Evolutionary conservation across 805 yeast genomes (phyloP).

Genomic region (Sugiyamaella lignohabitans): DNA sequence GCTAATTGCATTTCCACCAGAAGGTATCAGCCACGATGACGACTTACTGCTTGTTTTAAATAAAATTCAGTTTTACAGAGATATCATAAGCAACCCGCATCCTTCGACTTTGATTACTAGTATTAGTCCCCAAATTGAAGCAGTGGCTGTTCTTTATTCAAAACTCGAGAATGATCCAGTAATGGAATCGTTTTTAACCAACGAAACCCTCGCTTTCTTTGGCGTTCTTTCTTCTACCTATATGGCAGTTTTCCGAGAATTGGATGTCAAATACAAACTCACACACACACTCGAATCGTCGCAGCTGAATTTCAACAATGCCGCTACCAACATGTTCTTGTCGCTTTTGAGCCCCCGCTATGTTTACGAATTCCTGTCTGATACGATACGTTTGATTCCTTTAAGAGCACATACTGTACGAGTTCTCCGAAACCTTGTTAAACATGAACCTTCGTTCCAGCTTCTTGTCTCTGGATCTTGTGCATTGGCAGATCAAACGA

Average conservation of each 20-base stretch:
- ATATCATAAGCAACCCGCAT: constrained; percentile 21
- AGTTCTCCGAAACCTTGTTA: constrained; percentile 26
- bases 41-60: constrained; percentile 31
- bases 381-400: constrained; percentile 19
- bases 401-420: constrained; percentile 24
- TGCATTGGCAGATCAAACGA: background rate
- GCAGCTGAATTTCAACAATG: constrained; percentile 1
- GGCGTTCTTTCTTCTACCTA: constrained; percentile 25
- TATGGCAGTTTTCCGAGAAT: constrained; percentile 20
- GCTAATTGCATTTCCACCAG: constrained; percentile 23
- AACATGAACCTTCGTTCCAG: constrained; percentile 19
- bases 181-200: constrained; percentile 19
- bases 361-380: constrained; percentile 19
- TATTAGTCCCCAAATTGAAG: constrained; percentile 14
- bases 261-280: constrained; percentile 24
- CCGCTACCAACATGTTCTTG: constrained; percentile 23
- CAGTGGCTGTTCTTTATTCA: constrained; percentile 22
- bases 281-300: constrained; percentile 7
- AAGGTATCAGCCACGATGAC: constrained; percentile 22
- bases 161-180: constrained; percentile 7
- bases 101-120: constrained; percentile 15
- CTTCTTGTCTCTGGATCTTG: background rate
- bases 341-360: constrained; percentile 25
- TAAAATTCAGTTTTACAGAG: constrained; percentile 29
- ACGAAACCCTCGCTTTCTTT: constrained; percentile 24